Base-by-base conservation (phyloP, 768 basidiomycete genomes). In the Suillus subalutaceus region DNA sequence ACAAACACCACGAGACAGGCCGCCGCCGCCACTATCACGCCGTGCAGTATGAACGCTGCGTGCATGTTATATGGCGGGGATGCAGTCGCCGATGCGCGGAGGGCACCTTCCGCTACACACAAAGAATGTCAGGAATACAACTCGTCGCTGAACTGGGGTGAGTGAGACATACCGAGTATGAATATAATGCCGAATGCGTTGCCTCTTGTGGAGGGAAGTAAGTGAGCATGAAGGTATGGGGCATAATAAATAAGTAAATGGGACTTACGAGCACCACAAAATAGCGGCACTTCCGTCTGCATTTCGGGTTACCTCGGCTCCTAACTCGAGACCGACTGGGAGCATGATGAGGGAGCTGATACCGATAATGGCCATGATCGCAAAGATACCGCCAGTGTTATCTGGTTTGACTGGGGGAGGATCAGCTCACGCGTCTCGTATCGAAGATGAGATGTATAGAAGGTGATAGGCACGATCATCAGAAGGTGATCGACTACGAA, bases 301-400 rank as follows among this genome's bases (percentile, higher is more conserved):
- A 71, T 92, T 93, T 65, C 91, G 82, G 8, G 93, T 93, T 26
- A 94, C 73, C 74, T 96, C 94, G 46, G 88, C 90, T 16, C 85
- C 89, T 26, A 96, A 85, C 72, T 96, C 93, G 64, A 96, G 79
- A 1, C 81, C 88, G 38, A 94, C 82, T 2, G 93, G 92, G 2
- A 96, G 83, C 79, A 95, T 84, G 3, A 88, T 85, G 64, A 95
- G 68, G 3, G 88, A 88, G 57, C 83, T 77, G 16, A 85, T 77
- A 18, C 94, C 94, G 40, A 94, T 84, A 40, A 94, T 73, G 4
- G 84, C 84, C 80, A 91, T 88, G 57, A 94, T 80, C 4, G 81
- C 83, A 73, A 87, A 95, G 10, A 94, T 75, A 0, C 80, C 87
- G 1, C 75, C 87, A 1, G 78, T 73, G 69, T 93, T 88, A 68